phyloP scores from a whole-genome alignment of 371 early-diverging fungal species.

The Catenaria anguillulae region DNA sequence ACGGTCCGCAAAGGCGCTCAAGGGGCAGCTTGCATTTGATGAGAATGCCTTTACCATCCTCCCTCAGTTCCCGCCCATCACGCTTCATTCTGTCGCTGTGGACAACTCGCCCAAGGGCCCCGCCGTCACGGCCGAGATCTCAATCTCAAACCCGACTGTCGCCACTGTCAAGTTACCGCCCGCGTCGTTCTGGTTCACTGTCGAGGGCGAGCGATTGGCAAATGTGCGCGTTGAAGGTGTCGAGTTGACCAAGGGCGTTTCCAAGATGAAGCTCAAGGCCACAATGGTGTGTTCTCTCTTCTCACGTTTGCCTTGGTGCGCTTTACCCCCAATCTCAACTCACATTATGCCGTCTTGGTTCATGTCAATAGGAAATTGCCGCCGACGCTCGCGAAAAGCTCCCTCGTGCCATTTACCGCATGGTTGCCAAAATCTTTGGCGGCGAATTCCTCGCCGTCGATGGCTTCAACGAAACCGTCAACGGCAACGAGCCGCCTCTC shows the following conservation, averaged over 20 bases:
- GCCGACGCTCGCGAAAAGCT: background rate
- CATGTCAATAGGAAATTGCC: background rate
- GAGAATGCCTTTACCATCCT: background rate
- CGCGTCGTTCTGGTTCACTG: background rate
- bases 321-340: too few species aligned
- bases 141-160: conserved; percentile 1
- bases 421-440: conserved; percentile 1
- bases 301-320: too few species aligned
- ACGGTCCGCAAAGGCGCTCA: background rate
- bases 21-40: background rate
- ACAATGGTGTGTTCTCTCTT: background rate
- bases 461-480: background rate
- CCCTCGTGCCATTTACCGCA: background rate
- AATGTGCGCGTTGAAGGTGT: background rate
- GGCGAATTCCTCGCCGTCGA: background rate
- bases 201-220: background rate
- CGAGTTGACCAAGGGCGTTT: background rate
- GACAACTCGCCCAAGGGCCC: background rate
- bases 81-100: background rate
- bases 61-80: conserved; percentile 6
- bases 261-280: background rate
- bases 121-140: background rate
- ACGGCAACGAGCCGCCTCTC: background rate
- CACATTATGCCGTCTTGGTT: too few species aligned
- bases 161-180: conserved; percentile 1